A percentile compares a stretch with the other conserved stretches of the same genome.
Evolutionary conservation across 1,284 basidiomycete species (phyloP).

Genomic region (Austroboletus niveus): DNA sequence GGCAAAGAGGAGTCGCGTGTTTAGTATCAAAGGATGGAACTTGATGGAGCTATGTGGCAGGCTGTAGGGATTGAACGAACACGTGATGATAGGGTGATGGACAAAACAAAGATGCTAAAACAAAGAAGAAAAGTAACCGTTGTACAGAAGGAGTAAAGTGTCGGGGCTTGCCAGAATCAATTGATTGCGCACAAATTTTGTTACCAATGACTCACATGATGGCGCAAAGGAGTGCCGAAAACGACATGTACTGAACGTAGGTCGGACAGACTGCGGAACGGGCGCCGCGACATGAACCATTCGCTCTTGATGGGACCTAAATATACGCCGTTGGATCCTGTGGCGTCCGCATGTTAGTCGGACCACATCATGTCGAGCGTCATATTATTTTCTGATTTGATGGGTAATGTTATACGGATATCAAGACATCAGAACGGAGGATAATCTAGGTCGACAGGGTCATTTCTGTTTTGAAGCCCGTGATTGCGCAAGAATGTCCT

Average conservation of each 20-base stretch:
- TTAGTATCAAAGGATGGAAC: neutral
- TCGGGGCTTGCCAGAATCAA: neutral
- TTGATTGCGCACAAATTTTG: neutral
- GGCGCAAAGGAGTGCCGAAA: slow-evolving; percentile 1
- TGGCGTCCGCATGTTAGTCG: neutral
- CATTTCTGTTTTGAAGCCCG: slow-evolving; percentile 38
- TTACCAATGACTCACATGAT: neutral
- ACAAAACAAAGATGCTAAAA: neutral
- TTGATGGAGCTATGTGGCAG: neutral
- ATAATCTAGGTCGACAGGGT: slow-evolving; percentile 1
- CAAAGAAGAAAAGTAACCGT: neutral
- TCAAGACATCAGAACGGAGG: slow-evolving; percentile 7
- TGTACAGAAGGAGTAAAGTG: neutral
- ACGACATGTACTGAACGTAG: neutral
- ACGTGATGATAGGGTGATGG: neutral
- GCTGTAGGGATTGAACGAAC: neutral
- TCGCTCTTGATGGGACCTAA: neutral
- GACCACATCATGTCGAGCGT: neutral
- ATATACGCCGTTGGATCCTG: neutral
- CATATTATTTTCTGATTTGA: neutral
- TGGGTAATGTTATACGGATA: neutral
- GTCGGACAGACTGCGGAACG: neutral
- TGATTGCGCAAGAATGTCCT: slow-evolving; percentile 58
- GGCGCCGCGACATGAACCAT: neutral
- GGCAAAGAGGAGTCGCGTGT: neutral